These are phyloP conservation scores for cucumber (Cucumis sativus) DNA, from an alignment of 306 rosid species.

Conservation along the genomic window Cucumber_9930_V3 NC_026660.2:19901001-19901500, in stretches of 20 bases:
- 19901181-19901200: constrained; percentile 20
- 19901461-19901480: not conserved
- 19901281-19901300: not conserved
- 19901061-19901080: not conserved
- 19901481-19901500: not conserved
- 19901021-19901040: not conserved
- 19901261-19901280: not conserved
- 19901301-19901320: not conserved
- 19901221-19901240: not conserved
- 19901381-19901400: not conserved
- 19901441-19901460: not conserved
- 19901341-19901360: not conserved
- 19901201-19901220: not conserved
- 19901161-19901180: constrained; percentile 48
- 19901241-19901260: not conserved
- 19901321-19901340: not conserved
- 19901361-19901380: not conserved
- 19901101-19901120: constrained; percentile 98
- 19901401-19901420: not conserved
- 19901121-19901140: constrained; percentile 12
- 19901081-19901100: constrained; percentile 32
- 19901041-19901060: not conserved
- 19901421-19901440: not conserved
- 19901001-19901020: not conserved
- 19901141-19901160: constrained; percentile 44